A percentile compares a stretch with the other conserved stretches of the same genome.
Evolutionary conservation across 2,329 filamentous ascomycete genomes (phyloP).

Genomic region (Phoma sp.): DNA sequence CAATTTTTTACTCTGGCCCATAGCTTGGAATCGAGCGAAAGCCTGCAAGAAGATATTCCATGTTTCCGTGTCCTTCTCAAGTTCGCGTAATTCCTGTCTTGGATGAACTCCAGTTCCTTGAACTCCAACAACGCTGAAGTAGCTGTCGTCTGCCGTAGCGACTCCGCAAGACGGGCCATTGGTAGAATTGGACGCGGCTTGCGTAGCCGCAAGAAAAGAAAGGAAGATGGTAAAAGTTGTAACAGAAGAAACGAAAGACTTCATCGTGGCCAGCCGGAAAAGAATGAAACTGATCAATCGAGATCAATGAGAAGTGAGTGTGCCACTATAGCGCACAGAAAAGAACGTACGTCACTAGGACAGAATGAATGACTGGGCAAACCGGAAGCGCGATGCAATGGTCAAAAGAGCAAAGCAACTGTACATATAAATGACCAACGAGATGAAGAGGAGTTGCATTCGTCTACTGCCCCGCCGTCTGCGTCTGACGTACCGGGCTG

Average conservation of each 20-base stretch:
- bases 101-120: constrained; percentile 40
- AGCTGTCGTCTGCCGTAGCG: constrained; percentile 31
- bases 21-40: constrained; percentile 40
- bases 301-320: constrained; percentile 33
- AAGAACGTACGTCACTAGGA: constrained; percentile 33
- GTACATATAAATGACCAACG: constrained; percentile 16
- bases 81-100: constrained; percentile 38
- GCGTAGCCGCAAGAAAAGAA: constrained; percentile 24
- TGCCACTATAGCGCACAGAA: constrained; percentile 20
- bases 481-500: constrained; percentile 24
- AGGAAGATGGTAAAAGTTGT: constrained; percentile 24
- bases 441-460: constrained; percentile 22
- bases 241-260: constrained; percentile 33
- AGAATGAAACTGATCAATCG: constrained; percentile 35
- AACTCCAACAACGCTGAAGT: constrained; percentile 44
- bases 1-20: constrained; percentile 40
- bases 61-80: constrained; percentile 38
- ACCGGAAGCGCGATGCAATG: constrained; percentile 8
- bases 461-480: constrained; percentile 23
- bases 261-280: constrained; percentile 41
- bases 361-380: constrained; percentile 33
- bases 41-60: constrained; percentile 46
- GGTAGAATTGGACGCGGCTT: constrained; percentile 26
- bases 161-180: constrained; percentile 33
- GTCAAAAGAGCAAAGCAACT: background rate